Conservation (phyloP, 164 flowering plant species). For the Litsea cubeba region DNA sequence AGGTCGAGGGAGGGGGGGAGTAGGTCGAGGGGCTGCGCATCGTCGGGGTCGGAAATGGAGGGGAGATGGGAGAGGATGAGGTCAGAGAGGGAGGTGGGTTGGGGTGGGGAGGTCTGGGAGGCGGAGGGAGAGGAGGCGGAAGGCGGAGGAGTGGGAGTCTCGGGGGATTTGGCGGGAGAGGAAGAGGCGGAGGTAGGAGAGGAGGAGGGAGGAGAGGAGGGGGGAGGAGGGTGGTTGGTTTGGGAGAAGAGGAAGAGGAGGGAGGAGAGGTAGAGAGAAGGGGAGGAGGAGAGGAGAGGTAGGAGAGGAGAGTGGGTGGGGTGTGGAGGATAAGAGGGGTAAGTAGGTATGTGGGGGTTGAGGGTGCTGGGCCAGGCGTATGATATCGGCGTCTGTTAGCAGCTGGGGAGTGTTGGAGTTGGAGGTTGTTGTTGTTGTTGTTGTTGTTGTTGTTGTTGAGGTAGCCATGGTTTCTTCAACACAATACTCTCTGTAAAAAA, state of each 20-base stretch:
- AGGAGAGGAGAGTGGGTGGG: slow-evolving; percentile 47
- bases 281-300: slow-evolving; percentile 36
- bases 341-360: slow-evolving; percentile 21
- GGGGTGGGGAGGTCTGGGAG: slow-evolving; percentile 22
- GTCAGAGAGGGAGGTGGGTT: slow-evolving; percentile 28
- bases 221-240: slow-evolving; percentile 37
- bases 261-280: slow-evolving; percentile 47
- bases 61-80: slow-evolving; percentile 30
- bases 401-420: slow-evolving; percentile 6
- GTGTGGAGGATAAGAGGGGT: slow-evolving; percentile 37
- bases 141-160: slow-evolving; percentile 41
- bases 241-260: slow-evolving; percentile 49
- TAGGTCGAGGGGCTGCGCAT: slow-evolving; percentile 53
- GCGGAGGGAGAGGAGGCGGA: slow-evolving; percentile 40
- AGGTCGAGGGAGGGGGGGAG: slow-evolving; percentile 43
- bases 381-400: slow-evolving; percentile 37
- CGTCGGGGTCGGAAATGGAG: slow-evolving; percentile 33
- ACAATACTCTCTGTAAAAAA: not conserved
- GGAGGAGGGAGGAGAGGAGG: slow-evolving; percentile 47
- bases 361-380: slow-evolving; percentile 37
- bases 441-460: not conserved
- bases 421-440: too few species aligned
- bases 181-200: slow-evolving; percentile 48
- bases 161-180: slow-evolving; percentile 45
- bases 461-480: not conserved